Evolutionary conservation across 2,329 filamentous ascomycete genomes (phyloP).

Genomic region (Amauroascus verrucosus): DNA sequence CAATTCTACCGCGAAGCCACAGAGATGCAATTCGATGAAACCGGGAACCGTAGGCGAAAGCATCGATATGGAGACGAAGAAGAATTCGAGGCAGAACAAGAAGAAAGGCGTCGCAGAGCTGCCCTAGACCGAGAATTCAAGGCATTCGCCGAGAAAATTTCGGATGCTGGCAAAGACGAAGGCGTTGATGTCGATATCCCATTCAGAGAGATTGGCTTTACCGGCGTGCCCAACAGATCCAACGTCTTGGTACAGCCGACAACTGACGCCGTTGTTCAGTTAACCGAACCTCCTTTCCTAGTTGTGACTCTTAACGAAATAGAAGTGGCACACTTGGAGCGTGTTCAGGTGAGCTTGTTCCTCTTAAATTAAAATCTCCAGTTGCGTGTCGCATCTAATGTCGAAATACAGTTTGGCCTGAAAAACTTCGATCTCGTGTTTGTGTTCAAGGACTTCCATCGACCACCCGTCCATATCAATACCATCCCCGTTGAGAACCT

Average conservation of each 20-base stretch:
- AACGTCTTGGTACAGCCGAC: slow-evolving; percentile 94
- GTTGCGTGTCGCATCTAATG: neutral
- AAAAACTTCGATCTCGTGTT: slow-evolving; percentile 99
- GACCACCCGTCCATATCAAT: slow-evolving; percentile 88
- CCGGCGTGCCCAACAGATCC: slow-evolving; percentile 88
- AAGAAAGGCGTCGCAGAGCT: slow-evolving; percentile 82
- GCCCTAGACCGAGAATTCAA: slow-evolving; percentile 94
- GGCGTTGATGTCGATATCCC: slow-evolving; percentile 91
- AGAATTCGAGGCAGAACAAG: slow-evolving; percentile 96
- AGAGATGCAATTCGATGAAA: slow-evolving; percentile 97
- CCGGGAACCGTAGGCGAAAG: slow-evolving; percentile 93
- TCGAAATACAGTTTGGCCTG: slow-evolving; percentile 63
- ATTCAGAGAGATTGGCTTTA: slow-evolving; percentile 91
- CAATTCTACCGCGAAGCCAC: slow-evolving; percentile 98
- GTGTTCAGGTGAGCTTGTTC: slow-evolving; percentile 52
- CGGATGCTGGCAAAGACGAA: slow-evolving; percentile 85
- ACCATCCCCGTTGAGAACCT: slow-evolving; percentile 94
- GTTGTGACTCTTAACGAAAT: slow-evolving; percentile 93
- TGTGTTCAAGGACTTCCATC: slow-evolving; percentile 92
- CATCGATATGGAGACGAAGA: slow-evolving; percentile 97
- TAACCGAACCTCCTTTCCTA: slow-evolving; percentile 94
- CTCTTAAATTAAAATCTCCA: slow-evolving; percentile 17
- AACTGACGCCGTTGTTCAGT: slow-evolving; percentile 91
- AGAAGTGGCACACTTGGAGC: slow-evolving; percentile 89
- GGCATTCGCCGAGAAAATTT: slow-evolving; percentile 92